Conservation (phyloP, 1,284 basidiomycete genomes). For the Mycena sp. region DNA sequence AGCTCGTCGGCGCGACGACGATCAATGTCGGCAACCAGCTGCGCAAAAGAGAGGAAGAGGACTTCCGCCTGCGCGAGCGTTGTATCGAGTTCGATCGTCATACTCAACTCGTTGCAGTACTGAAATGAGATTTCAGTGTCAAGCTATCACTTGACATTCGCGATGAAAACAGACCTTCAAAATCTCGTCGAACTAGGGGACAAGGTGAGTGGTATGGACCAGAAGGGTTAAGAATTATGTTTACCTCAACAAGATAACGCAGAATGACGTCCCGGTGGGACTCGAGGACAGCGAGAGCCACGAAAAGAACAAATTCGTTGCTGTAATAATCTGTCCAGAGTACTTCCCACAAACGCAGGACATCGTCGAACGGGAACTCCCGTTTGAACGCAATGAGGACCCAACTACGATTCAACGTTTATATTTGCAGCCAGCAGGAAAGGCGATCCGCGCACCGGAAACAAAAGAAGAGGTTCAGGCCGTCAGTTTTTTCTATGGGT, state of each 20-base stretch:
- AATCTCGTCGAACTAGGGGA: conserved; percentile 85
- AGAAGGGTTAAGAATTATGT: conserved; percentile 6
- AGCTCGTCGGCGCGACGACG: conserved; percentile 68
- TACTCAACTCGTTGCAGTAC: conserved; percentile 94
- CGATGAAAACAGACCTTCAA: conserved; percentile 68
- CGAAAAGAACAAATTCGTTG: conserved; percentile 90
- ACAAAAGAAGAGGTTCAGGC: conserved; percentile 97
- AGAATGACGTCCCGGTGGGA: conserved; percentile 94
- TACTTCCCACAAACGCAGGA: conserved; percentile 93
- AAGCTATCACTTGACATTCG: conserved; percentile 13
- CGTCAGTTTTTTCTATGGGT: conserved; percentile 83
- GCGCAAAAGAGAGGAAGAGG: conserved; percentile 86
- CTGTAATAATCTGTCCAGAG: conserved; percentile 96
- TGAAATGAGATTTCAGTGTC: conserved; percentile 38
- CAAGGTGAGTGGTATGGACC: conserved; percentile 4
- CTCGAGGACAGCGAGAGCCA: conserved; percentile 93
- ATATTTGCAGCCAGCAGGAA: conserved; percentile 4
- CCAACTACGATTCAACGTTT: conserved; percentile 61
- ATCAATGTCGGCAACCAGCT: conserved; percentile 91
- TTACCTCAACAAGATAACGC: conserved; percentile 89
- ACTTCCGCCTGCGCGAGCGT: conserved; percentile 95
- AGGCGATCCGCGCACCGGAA: conserved; percentile 73
- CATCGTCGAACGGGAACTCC: conserved; percentile 92
- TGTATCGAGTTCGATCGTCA: conserved; percentile 92
- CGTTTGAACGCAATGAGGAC: conserved; percentile 93